Percentiles rank a stretch among this genome's conserved stretches.
phyloP scores from a whole-genome alignment of 2,329 filamentous ascomycete genomes.

The Thermochaetoides dissita region DNA sequence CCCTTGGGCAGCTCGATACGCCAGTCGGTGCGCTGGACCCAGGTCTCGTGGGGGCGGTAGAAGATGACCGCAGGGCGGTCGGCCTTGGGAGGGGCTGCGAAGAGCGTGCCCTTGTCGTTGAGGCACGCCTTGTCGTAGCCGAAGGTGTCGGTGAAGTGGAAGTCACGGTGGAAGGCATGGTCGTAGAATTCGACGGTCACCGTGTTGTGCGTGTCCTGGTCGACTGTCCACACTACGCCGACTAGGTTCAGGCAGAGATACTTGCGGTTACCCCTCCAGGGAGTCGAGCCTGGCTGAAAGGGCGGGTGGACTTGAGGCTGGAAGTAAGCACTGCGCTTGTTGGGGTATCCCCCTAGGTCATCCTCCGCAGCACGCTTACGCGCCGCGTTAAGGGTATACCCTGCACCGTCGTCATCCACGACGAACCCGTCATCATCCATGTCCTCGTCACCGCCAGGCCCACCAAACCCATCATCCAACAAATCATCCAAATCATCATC shows the following conservation, averaged over 20 bases:
- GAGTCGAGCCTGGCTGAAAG: constrained; percentile 89
- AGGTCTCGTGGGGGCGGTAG: constrained; percentile 92
- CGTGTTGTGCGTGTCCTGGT: constrained; percentile 85
- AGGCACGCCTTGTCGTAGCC: constrained; percentile 93
- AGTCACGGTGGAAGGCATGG: constrained; percentile 78
- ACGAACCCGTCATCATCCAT: constrained; percentile 67
- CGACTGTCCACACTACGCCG: constrained; percentile 92
- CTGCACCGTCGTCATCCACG: constrained; percentile 86
- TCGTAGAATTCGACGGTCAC: constrained; percentile 98
- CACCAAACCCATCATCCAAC: constrained; percentile 38
- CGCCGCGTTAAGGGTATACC: constrained; percentile 52
- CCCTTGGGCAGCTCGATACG: constrained; percentile 72
- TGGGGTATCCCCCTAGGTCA: constrained; percentile 34
- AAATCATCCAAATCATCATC: constrained; percentile 72
- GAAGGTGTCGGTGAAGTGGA: constrained; percentile 94
- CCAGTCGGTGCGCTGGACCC: constrained; percentile 86
- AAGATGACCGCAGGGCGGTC: constrained; percentile 67
- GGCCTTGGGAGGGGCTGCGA: constrained; percentile 61
- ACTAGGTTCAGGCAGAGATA: constrained; percentile 89
- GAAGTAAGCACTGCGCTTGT: constrained; percentile 35
- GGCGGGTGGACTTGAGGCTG: constrained; percentile 62
- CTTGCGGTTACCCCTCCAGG: constrained; percentile 86
- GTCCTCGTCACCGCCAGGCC: constrained; percentile 13
- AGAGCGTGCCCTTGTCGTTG: constrained; percentile 70
- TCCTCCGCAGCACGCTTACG: constrained; percentile 39